These are phyloP conservation scores for Trichosporon asahii DNA, from an alignment of 1,284 basidiomycete genomes.

Conservation along the genomic window DNA sequence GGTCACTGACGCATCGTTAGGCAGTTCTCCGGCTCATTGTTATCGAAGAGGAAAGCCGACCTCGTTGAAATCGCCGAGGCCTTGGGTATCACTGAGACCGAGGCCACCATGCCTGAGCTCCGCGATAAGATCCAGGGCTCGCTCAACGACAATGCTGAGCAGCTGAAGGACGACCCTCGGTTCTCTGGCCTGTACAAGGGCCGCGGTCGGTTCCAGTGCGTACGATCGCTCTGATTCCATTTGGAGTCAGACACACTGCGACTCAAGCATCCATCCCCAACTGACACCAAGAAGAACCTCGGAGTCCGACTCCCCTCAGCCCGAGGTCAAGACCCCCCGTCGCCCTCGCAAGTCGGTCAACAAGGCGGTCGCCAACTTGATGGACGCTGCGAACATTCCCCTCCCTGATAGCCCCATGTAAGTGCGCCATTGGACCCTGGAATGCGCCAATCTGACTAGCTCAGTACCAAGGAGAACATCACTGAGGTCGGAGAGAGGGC, in stretches of 20 bases:
- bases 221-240: background rate
- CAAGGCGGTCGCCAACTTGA: constrained; percentile 34
- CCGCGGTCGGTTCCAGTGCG: constrained; percentile 11
- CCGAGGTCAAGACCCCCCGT: constrained; percentile 31
- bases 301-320: constrained; percentile 28
- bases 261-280: constrained; percentile 2
- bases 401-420: constrained; percentile 43
- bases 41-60: constrained; percentile 42
- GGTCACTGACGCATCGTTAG: constrained; percentile 9
- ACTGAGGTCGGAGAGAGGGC: constrained; percentile 21
- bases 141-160: constrained; percentile 35
- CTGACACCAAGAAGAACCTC: constrained; percentile 8
- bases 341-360: constrained; percentile 36
- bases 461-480: constrained; percentile 8
- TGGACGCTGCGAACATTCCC: constrained; percentile 42
- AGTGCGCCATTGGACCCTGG: constrained; percentile 14
- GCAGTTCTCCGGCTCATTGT: constrained; percentile 39
- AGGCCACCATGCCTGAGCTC: constrained; percentile 29
- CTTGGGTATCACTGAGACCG: constrained; percentile 31
- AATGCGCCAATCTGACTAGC: constrained; percentile 2
- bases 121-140: constrained; percentile 38
- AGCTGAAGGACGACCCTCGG: constrained; percentile 24
- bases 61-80: constrained; percentile 45
- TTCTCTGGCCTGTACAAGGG: constrained; percentile 46
- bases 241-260: background rate